phyloP scores from a whole-genome alignment of 768 basidiomycete genomes.

The Lactifluus rugatus region DNA sequence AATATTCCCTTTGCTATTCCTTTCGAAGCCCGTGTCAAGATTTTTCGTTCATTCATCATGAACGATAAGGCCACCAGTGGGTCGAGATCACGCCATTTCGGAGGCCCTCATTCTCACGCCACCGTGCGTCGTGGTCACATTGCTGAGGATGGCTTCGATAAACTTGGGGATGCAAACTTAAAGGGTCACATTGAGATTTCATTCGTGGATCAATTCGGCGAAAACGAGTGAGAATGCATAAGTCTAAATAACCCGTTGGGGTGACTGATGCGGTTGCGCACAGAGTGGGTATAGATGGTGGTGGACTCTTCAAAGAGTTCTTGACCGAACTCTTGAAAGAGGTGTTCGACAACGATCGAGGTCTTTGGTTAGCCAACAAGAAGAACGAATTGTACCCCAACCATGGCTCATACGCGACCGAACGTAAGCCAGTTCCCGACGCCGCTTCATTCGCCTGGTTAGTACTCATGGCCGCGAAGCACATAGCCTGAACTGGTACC shows the following conservation, averaged over 20 bases:
- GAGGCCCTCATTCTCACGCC: conserved; percentile 17
- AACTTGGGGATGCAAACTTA: conserved; percentile 64
- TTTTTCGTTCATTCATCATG: conserved; percentile 76
- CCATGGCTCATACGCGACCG: conserved; percentile 84
- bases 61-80: conserved; percentile 39
- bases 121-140: conserved; percentile 66
- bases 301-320: conserved; percentile 97
- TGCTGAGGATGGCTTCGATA: conserved; percentile 86
- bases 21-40: conserved; percentile 81
- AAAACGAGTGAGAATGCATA: conserved; percentile 59
- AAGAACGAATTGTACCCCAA: conserved; percentile 95
- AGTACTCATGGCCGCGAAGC: conserved; percentile 31
- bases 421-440: conserved; percentile 41
- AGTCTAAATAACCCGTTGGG: not conserved
- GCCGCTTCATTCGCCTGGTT: not conserved
- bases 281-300: conserved; percentile 90
- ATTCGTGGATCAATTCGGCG: conserved; percentile 87
- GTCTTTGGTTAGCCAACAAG: conserved; percentile 84
- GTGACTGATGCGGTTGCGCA: conserved; percentile 10
- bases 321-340: conserved; percentile 88
- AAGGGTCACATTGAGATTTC: conserved; percentile 79
- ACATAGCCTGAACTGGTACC: conserved; percentile 85
- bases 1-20: conserved; percentile 95
- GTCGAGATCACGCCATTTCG: conserved; percentile 8
- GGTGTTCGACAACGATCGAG: conserved; percentile 90